Conservation (phyloP, 352 stramenopile genomes). For the Globisporangium barbulae region DNA sequence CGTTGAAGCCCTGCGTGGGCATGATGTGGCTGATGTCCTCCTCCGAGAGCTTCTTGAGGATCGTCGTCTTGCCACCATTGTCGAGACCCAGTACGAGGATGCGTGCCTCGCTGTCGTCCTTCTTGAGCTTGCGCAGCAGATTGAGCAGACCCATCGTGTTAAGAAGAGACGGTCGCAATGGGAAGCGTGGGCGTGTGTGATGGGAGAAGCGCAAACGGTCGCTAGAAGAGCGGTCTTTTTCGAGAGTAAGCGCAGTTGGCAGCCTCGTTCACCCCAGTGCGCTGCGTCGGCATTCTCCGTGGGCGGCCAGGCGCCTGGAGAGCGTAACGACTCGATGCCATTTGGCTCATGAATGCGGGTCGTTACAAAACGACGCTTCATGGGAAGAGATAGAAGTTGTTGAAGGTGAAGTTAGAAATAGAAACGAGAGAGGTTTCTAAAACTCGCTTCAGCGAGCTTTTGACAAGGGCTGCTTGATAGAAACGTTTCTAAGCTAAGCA, state of each 20-base stretch:
- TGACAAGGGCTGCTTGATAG: neutral
- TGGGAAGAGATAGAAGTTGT: too few species aligned
- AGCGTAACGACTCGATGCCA: neutral
- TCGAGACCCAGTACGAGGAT: slow-evolving; percentile 95
- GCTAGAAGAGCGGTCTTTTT: slow-evolving; percentile 29
- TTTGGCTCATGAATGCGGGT: neutral
- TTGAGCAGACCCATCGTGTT: slow-evolving; percentile 89
- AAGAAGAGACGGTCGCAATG: neutral
- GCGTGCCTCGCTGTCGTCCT: slow-evolving; percentile 91
- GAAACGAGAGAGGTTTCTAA: neutral
- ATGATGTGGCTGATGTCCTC: slow-evolving; percentile 94
- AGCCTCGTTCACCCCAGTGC: neutral
- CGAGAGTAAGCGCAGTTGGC: slow-evolving; percentile 30
- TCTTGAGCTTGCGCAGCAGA: slow-evolving; percentile 95
- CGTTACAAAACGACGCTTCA: slow-evolving; percentile 31
- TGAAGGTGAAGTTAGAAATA: slow-evolving; percentile 2
- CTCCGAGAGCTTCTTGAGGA: slow-evolving; percentile 95
- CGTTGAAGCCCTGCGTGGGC: slow-evolving; percentile 95
- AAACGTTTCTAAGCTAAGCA: slow-evolving; percentile 2
- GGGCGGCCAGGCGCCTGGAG: neutral
- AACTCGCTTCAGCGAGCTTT: slow-evolving; percentile 1
- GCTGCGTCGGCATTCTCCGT: too few species aligned
- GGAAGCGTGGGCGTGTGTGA: neutral
- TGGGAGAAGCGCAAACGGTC: neutral
- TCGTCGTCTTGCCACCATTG: slow-evolving; percentile 96